Evolutionary conservation across 2,329 filamentous ascomycete genomes (phyloP).

Genomic region (Berkeleyomyces rouxiae): DNA sequence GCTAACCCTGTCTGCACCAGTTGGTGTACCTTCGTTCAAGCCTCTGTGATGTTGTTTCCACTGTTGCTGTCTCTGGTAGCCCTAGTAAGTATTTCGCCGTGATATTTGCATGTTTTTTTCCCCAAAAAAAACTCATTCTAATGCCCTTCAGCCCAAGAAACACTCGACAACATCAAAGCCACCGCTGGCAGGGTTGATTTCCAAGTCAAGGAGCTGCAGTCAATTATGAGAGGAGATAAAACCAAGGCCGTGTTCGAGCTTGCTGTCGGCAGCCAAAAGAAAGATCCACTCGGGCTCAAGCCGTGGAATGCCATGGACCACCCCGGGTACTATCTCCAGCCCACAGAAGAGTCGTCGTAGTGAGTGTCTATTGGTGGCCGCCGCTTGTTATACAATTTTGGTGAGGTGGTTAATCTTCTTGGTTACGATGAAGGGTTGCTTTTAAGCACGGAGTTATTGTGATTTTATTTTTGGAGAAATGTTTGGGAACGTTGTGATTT

Average conservation of each 20-base stretch:
- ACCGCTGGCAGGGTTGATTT: constrained; percentile 5
- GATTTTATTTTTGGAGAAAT: neutral
- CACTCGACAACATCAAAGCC: constrained; percentile 23
- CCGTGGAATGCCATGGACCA: constrained; percentile 43
- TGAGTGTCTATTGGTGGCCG: neutral
- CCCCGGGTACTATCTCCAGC: constrained; percentile 33
- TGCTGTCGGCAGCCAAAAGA: constrained; percentile 34
- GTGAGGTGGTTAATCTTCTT: neutral
- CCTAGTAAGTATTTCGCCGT: constrained; percentile 4
- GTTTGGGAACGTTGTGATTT: neutral
- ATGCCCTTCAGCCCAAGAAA: constrained; percentile 25
- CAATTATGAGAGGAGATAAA: constrained; percentile 30
- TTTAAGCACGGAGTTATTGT: neutral
- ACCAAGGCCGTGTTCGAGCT: constrained; percentile 34
- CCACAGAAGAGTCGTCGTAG: neutral
- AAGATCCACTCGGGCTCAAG: constrained; percentile 39
- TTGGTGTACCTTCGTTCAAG: constrained; percentile 12
- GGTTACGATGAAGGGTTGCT: neutral
- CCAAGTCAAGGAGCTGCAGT: constrained; percentile 30
- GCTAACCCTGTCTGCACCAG: neutral
- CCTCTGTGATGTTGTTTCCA: constrained; percentile 12
- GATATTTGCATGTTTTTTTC: neutral
- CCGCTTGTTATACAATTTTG: neutral
- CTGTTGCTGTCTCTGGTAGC: constrained; percentile 6
- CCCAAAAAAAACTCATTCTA: neutral